Conservation (phyloP, 2,329 filamentous ascomycete genomes). For the Tolypocladium tropicale region DNA sequence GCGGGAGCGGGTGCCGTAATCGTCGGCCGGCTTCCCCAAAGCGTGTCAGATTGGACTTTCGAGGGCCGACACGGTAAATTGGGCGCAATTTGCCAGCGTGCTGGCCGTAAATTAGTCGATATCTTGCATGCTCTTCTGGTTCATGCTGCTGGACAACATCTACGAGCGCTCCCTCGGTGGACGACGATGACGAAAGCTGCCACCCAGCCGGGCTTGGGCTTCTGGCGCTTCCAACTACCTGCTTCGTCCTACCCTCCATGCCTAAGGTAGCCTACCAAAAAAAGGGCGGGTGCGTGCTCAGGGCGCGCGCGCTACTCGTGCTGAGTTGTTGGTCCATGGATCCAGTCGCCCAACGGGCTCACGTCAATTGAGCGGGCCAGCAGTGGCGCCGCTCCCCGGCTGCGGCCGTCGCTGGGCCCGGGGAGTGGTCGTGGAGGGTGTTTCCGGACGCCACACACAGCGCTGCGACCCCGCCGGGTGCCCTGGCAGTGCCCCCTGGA, state of each 20-base stretch:
- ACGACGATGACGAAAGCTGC: neutral
- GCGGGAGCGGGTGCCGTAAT: neutral
- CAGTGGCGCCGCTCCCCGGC: neutral
- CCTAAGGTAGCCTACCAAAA: too few relatives aligned
- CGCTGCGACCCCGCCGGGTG: neutral
- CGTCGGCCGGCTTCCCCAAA: neutral
- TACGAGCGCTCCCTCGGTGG: too few relatives aligned
- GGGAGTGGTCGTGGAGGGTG: neutral
- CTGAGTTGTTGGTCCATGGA: too few relatives aligned
- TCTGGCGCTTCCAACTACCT: too few relatives aligned
- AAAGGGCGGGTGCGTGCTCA: too few relatives aligned
- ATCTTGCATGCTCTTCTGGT: neutral
- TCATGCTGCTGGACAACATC: neutral
- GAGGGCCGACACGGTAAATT: neutral
- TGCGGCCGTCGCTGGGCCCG: neutral
- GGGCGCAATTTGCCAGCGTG: neutral
- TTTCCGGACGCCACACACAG: neutral
- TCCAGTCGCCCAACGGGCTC: too few relatives aligned
- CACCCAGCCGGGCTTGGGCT: neutral
- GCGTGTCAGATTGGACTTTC: neutral
- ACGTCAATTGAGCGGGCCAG: neutral
- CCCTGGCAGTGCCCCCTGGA: neutral
- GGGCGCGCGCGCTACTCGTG: neutral
- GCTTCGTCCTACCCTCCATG: too few relatives aligned
- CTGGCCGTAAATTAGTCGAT: neutral